Conservation (phyloP, 768 basidiomycete genomes). For the Lyophyllum atratum region DNA sequence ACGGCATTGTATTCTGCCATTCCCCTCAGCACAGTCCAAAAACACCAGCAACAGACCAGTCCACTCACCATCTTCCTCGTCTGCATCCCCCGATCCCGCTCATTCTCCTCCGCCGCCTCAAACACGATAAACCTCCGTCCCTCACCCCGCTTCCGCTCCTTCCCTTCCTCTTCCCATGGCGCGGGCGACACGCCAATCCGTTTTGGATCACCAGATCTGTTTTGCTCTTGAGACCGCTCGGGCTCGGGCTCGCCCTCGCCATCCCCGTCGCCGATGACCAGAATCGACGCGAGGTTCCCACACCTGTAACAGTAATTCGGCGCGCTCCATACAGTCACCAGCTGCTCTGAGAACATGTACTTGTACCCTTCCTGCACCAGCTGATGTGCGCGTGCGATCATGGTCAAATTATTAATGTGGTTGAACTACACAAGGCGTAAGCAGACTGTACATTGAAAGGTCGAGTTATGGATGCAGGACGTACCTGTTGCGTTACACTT, state of each 20-base stretch:
- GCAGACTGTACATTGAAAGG: no score
- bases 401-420: conserved; percentile 81
- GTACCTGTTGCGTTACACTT: conserved; percentile 81
- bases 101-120: conserved; percentile 87
- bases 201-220: conserved; percentile 3
- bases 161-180: conserved; percentile 2
- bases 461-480: no score
- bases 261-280: conserved; percentile 69
- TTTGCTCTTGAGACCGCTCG: neutral
- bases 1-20: conserved; percentile 51
- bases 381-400: conserved; percentile 96
- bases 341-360: conserved; percentile 92
- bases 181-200: neutral
- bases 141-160: conserved; percentile 1
- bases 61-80: conserved; percentile 68
- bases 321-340: conserved; percentile 93
- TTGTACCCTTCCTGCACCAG: conserved; percentile 96
- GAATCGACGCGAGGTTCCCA: conserved; percentile 89
- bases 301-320: conserved; percentile 83
- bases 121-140: conserved; percentile 77
- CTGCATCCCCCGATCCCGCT: conserved; percentile 79
- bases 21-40: neutral
- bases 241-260: neutral
- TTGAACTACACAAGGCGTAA: conserved; percentile 65
- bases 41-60: neutral